Evolutionary conservation across 169 alveolate genomes (phyloP), one percentile per base, ranked within the genome.

Genomic region (Plasmodium coatneyi): DNA sequence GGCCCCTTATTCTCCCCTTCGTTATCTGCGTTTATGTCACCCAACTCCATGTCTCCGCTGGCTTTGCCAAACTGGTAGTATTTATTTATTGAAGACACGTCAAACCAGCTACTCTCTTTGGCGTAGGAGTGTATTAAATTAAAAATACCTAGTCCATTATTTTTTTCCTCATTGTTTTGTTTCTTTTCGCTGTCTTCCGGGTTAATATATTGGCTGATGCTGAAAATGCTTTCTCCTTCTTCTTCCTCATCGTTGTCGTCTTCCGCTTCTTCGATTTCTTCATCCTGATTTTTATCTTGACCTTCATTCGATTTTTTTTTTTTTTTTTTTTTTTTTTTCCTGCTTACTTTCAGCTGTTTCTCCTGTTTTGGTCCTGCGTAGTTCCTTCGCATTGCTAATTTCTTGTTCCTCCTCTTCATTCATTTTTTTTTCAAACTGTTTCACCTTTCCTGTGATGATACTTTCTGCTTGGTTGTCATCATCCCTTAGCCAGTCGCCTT

Each of bases 61-160:
- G 14, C 36, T 89, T 89, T 89, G 39, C 82, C 81, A 78, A 89
- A 89, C 14, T 79, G 74, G 82, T 79, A 89, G 14, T 89, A 89
- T 41, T 79, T 89, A 52, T 89, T 89, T 32, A 89, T 89, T 1
- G 94, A 72, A 0, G 94, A 79, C 14, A 89, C 90, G 52, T 89
- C 94, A 89, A 89, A 89, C 94, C 94, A 89, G 72, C 71, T 89
- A 79, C 72, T 89, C 30, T 89, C 94, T 52, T 89, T 89, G 3
- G 94, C 89, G 82, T 89, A 89, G 32, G 94, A 79, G 19, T 89
- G 86, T 39, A 89, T 89, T 32, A 89, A 22, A 39, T 80, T 89
- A 56, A 89, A 89, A 4, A 89, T 36, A 3, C 82, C 76, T 7
- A 89, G 16, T n/a, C 82, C 92, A 39, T 89, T 89, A 22, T 34